These are phyloP conservation scores for Hygrophorus russula DNA, from an alignment of 768 basidiomycete species.

Conservation along the genomic window DNA sequence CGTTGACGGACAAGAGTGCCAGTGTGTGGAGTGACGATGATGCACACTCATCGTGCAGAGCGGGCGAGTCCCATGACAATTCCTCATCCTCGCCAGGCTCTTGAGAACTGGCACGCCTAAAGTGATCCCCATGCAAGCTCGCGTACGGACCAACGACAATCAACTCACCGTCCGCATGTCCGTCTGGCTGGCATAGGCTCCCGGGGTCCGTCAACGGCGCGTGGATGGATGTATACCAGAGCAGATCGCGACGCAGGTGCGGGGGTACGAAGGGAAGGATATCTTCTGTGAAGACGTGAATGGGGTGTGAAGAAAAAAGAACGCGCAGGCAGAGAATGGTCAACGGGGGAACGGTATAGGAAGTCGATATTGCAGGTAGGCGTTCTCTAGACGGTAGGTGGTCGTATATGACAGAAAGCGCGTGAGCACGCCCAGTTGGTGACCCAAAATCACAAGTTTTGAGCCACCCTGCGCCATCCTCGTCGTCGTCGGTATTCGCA, in stretches of 20 bases:
- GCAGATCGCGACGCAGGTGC: slow-evolving; percentile 47
- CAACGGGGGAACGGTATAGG: slow-evolving; percentile 35
- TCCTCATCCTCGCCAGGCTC: slow-evolving; percentile 5
- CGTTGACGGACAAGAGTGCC: slow-evolving; percentile 35
- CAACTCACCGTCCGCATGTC: slow-evolving; percentile 53
- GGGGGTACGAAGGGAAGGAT: slow-evolving; percentile 41
- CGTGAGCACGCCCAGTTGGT: slow-evolving; percentile 41
- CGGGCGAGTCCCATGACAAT: slow-evolving; percentile 32
- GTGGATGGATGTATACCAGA: slow-evolving; percentile 49
- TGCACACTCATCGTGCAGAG: slow-evolving; percentile 17
- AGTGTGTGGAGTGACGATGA: slow-evolving; percentile 32
- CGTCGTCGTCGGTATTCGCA: slow-evolving; percentile 30
- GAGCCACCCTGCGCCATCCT: slow-evolving; percentile 11
- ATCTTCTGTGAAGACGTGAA: slow-evolving; percentile 30
- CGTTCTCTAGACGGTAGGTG: slow-evolving; percentile 11
- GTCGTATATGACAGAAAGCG: slow-evolving; percentile 41
- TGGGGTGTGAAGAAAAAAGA: slow-evolving; percentile 28
- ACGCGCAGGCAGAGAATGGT: slow-evolving; percentile 45
- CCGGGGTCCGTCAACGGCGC: slow-evolving; percentile 43
- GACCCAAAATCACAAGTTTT: slow-evolving; percentile 9
- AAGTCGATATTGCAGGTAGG: slow-evolving; percentile 8
- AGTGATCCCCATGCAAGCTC: slow-evolving; percentile 30
- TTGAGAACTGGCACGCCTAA: slow-evolving; percentile 17
- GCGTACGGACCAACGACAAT: slow-evolving; percentile 49
- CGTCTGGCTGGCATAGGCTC: slow-evolving; percentile 35